phyloP scores from a whole-genome alignment of 129 eudicot species.

The Escallonia herrerae region DNA sequence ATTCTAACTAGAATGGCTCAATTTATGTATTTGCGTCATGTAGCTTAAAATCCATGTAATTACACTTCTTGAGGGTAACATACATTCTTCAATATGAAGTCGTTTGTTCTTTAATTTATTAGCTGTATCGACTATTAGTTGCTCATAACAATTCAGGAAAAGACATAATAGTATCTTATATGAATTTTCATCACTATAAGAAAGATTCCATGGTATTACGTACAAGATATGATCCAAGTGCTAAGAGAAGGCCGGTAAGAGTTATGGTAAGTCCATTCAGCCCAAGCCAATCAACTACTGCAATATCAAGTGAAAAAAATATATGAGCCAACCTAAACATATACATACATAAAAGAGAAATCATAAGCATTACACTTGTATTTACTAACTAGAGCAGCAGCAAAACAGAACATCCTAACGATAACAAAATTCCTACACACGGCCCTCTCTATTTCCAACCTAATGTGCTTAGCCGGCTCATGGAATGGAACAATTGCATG shows the following conservation, averaged over 20 bases:
- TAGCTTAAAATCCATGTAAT: too few species aligned
- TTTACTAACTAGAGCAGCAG: not conserved
- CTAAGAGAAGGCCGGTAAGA: constrained; percentile 33
- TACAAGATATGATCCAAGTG: constrained; percentile 67
- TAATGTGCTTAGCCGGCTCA: not conserved
- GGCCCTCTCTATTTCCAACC: not conserved
- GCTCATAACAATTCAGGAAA: too few species aligned
- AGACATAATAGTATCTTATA: too few species aligned
- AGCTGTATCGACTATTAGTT: too few species aligned
- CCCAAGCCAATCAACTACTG: constrained; percentile 73
- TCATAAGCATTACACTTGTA: not conserved
- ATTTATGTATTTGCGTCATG: too few species aligned
- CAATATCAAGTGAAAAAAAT: constrained; percentile 11
- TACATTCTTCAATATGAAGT: too few species aligned
- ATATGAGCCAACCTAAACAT: not conserved
- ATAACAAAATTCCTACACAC: not conserved
- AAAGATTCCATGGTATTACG: constrained; percentile 19
- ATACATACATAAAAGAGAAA: not conserved
- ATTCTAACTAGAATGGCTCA: too few species aligned
- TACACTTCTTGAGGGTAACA: too few species aligned
- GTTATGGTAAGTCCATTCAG: constrained; percentile 41
- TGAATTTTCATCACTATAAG: too few species aligned
- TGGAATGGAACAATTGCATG: not conserved
- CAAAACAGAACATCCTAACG: not conserved
- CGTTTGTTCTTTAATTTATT: too few species aligned